A percentile compares a stretch with the other conserved stretches of the same genome.
Evolutionary conservation across 345 rosid genomes (phyloP).

Genomic region (Lepidium didymum): DNA sequence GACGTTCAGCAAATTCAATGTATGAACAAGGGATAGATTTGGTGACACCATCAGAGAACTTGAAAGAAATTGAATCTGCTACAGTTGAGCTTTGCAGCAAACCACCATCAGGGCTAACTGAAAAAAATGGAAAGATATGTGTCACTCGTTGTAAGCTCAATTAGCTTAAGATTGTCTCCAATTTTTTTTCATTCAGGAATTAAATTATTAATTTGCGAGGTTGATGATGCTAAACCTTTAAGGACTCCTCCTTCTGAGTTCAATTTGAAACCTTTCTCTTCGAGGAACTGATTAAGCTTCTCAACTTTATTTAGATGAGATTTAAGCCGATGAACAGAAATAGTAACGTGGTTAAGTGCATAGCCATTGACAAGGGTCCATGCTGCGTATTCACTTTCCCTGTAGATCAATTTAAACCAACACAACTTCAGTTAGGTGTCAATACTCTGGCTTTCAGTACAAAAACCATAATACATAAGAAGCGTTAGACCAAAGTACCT

Average conservation of each 20-base stretch:
- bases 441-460: not conserved
- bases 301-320: conserved; percentile 56
- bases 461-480: no score
- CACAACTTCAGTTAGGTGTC: not conserved
- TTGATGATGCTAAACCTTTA: conserved; percentile 55
- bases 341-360: conserved; percentile 88
- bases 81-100: conserved; percentile 90
- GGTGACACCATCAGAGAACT: conserved; percentile 57
- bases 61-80: conserved; percentile 62
- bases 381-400: conserved; percentile 98
- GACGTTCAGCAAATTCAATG: conserved; percentile 96
- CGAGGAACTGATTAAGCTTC: conserved; percentile 57
- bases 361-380: conserved; percentile 97
- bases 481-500: conserved; percentile 33
- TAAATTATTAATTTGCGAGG: not conserved
- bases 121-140: not conserved
- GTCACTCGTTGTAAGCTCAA: not conserved
- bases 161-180: not conserved
- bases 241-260: conserved; percentile 87
- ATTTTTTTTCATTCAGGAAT: not conserved
- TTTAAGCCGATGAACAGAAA: conserved; percentile 70
- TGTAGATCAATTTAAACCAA: conserved; percentile 15
- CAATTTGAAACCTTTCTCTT: conserved; percentile 60
- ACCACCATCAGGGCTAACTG: conserved; percentile 96
- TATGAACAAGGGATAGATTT: conserved; percentile 85